Evolutionary conservation across 768 basidiomycete species (phyloP), one percentile per base, ranked within the genome.

Genomic region (Termitomyces sp.): DNA sequence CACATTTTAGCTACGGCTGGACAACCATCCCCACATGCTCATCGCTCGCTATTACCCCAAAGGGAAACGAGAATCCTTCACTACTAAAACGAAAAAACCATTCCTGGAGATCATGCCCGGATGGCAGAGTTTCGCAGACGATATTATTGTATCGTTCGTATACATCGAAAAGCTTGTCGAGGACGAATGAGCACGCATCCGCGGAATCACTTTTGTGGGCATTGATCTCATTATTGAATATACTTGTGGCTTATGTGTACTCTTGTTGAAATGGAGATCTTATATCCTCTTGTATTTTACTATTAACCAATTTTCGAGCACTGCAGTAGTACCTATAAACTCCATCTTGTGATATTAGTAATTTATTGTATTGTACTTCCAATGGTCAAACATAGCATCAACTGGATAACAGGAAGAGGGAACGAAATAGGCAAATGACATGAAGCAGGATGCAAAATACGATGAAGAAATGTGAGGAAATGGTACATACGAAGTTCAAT

Each of bases 111-210:
- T 73, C 14, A 58, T 64, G 27, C 55, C 64, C 3, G 67, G 61
- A 28, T 69, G 70, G n/a, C 61, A 63, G 34, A 66, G 64, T 10
- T 69, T 72, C 30, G 39, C 68, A 2, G 70, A 73, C 56, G 54
- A 63, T 14, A 70, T 72, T 35, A 37, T 72, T 1, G 40, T 72
- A 32, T 72, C 71, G 7, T 71, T 70, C 48, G 60, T 71, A 8
- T 72, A 72, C 44, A 56, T 68, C 48, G 67, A 70, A 52, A 67
- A 67, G 41, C 21, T 72, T 23, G 66, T 68, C 17, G 56, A 62
- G 44, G 67, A 66, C 53, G 64, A 65, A 28, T 62, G 30, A 57
- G 21, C 25, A 19, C 17, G 19, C 14, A 1, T 37, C 1, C 35
- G 5, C 21, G 17, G 19, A 10, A 5, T 17, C 28, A 28, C 28